These are phyloP conservation scores for Candida tropicalis DNA, from an alignment of 1,139 yeast species.

Conservation along the genomic window DNA sequence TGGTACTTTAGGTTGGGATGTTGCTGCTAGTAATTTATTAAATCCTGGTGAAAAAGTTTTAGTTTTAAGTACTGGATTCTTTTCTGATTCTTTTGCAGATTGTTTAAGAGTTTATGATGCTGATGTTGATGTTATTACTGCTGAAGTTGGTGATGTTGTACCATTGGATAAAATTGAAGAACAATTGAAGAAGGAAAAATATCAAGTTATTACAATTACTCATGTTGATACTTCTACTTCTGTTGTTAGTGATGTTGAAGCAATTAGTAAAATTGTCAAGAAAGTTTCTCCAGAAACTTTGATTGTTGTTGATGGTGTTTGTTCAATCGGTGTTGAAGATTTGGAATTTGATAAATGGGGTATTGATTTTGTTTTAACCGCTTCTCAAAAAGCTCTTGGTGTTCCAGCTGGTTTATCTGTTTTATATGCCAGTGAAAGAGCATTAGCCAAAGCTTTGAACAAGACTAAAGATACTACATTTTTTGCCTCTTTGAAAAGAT, in stretches of 20 bases:
- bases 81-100: constrained; percentile 85
- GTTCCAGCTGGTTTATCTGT: constrained; percentile 92
- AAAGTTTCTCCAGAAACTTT: constrained; percentile 76
- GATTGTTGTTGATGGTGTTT: constrained; percentile 89
- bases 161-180: constrained; percentile 58
- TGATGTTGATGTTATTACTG: constrained; percentile 64
- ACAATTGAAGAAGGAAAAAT: constrained; percentile 53
- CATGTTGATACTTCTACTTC: constrained; percentile 98
- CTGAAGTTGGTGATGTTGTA: constrained; percentile 74
- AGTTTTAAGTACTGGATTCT: constrained; percentile 90
- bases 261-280: constrained; percentile 63
- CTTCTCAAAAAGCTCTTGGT: constrained; percentile 95
- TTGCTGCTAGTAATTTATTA: constrained; percentile 77
- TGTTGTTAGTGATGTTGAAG: constrained; percentile 73
- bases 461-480: constrained; percentile 60
- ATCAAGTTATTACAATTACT: constrained; percentile 78
- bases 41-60: constrained; percentile 69
- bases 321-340: constrained; percentile 89
- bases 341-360: constrained; percentile 90
- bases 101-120: constrained; percentile 75
- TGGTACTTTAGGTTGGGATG: constrained; percentile 96
- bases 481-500: constrained; percentile 77
- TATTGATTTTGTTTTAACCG: constrained; percentile 83
- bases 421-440: constrained; percentile 75
- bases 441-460: constrained; percentile 60